phyloP scores from a whole-genome alignment of 78 protist genomes.

The Paulinella micropora region DNA sequence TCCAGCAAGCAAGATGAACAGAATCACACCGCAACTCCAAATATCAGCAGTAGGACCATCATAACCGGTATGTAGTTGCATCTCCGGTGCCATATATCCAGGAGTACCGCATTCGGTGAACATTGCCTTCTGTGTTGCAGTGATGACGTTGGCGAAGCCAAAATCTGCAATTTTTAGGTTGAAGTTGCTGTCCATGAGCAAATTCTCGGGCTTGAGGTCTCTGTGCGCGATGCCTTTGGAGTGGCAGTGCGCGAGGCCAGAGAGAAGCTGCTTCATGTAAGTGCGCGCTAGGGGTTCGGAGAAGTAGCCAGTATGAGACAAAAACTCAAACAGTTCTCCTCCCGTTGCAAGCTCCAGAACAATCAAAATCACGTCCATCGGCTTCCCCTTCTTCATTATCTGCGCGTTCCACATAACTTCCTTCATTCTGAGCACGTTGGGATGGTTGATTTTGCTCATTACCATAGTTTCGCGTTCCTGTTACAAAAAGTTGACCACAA shows the following conservation, averaged over 20 bases:
- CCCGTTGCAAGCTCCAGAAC: background rate
- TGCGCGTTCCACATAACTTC: background rate
- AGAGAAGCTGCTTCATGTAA: background rate
- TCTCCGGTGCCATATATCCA: slow-evolving; percentile 45
- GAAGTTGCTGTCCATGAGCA: slow-evolving; percentile 3
- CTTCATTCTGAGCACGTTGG: background rate
- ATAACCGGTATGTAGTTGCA: too few species aligned
- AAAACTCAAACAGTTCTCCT: slow-evolving; percentile 8
- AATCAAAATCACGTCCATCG: background rate
- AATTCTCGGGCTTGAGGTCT: slow-evolving; percentile 15
- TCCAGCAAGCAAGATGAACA: slow-evolving; percentile 5
- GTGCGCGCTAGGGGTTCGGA: background rate
- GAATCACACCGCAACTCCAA: slow-evolving; percentile 23
- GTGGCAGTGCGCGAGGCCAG: background rate
- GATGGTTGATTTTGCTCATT: background rate
- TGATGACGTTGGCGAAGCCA: background rate
- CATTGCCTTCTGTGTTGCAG: background rate
- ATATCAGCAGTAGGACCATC: slow-evolving; percentile 11
- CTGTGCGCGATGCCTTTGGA: background rate
- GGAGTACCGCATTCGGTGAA: slow-evolving; percentile 35
- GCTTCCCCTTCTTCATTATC: background rate
- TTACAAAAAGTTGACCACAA: background rate
- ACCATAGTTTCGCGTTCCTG: background rate
- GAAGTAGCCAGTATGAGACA: background rate
- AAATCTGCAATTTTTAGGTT: slow-evolving; percentile 13